These are phyloP conservation scores for Alternaria ventricosa DNA, from an alignment of 2,329 filamentous ascomycete species.

Conservation along the genomic window DNA sequence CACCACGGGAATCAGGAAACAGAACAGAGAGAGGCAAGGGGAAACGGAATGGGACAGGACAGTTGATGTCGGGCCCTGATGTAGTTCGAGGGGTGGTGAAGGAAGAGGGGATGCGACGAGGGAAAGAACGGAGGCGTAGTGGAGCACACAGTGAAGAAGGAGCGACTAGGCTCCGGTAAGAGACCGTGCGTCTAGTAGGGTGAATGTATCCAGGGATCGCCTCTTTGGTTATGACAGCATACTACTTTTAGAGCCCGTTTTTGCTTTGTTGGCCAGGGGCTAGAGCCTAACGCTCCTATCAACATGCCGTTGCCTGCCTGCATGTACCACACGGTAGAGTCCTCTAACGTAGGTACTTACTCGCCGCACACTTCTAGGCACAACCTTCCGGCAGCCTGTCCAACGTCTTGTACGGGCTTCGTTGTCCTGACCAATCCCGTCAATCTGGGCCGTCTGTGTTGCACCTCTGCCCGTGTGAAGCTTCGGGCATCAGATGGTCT, in stretches of 20 bases:
- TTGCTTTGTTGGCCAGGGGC: conserved; percentile 33
- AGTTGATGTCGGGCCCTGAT: conserved; percentile 30
- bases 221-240: conserved; percentile 40
- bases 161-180: conserved; percentile 37
- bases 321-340: conserved; percentile 21
- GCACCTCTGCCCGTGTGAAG: conserved; percentile 13
- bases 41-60: conserved; percentile 12
- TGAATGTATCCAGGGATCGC: conserved; percentile 46
- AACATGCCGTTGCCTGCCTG: conserved; percentile 22
- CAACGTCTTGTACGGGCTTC: conserved; percentile 23
- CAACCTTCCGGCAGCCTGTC: conserved; percentile 20
- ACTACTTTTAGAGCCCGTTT: conserved; percentile 42
- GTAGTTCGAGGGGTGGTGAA: conserved; percentile 29
- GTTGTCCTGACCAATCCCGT: conserved; percentile 16
- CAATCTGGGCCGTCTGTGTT: conserved; percentile 2
- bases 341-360: conserved; percentile 4
- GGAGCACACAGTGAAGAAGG: conserved; percentile 40
- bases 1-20: conserved; percentile 14
- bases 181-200: conserved; percentile 39
- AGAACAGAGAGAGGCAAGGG: conserved; percentile 6
- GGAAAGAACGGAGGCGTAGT: conserved; percentile 37
- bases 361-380: conserved; percentile 9
- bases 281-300: conserved; percentile 22
- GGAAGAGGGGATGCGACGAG: conserved; percentile 31
- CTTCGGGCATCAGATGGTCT: conserved; percentile 16